phyloP scores from a whole-genome alignment of 1,139 yeast genomes.

The Taphrina betulina region DNA sequence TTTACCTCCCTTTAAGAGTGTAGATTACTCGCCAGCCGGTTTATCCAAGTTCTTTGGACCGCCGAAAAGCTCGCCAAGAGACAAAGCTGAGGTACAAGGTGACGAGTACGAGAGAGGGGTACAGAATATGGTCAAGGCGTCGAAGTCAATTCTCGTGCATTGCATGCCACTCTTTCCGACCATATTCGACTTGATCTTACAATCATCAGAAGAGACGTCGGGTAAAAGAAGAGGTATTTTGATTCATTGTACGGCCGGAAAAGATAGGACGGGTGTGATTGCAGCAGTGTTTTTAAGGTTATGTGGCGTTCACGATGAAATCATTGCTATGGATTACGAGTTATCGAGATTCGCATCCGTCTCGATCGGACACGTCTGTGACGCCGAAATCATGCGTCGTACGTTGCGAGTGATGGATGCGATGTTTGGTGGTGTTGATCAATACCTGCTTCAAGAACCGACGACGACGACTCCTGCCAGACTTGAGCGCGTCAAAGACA shows the following conservation, averaged over 20 bases:
- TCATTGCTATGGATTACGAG: conserved; percentile 71
- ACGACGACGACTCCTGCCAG: no score
- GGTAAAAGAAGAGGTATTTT: conserved; percentile 6
- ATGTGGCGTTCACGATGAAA: conserved; percentile 63
- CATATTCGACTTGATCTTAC: conserved; percentile 5
- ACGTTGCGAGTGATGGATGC: conserved; percentile 55
- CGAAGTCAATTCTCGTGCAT: conserved; percentile 41
- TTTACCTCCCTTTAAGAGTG: conserved; percentile 58
- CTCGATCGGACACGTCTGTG: conserved; percentile 44
- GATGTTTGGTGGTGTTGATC: conserved; percentile 58
- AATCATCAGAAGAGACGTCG: not conserved
- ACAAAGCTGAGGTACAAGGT: conserved; percentile 65
- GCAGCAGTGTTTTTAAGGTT: conserved; percentile 65
- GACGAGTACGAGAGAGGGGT: conserved; percentile 39
- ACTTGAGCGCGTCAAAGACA: no score
- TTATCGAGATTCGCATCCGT: conserved; percentile 65
- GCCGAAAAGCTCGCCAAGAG: conserved; percentile 41
- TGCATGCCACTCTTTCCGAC: conserved; percentile 17
- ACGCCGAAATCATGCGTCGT: conserved; percentile 70
- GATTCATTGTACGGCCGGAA: conserved; percentile 56
- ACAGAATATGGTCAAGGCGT: conserved; percentile 67
- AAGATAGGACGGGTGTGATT: conserved; percentile 78
- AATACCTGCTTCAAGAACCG: no score
- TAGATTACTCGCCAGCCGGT: conserved; percentile 65
- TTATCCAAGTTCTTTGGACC: conserved; percentile 56